Evolutionary conservation across 768 basidiomycete species (phyloP), one percentile per base, ranked within the genome.

Genomic region (Terana coerulea): DNA sequence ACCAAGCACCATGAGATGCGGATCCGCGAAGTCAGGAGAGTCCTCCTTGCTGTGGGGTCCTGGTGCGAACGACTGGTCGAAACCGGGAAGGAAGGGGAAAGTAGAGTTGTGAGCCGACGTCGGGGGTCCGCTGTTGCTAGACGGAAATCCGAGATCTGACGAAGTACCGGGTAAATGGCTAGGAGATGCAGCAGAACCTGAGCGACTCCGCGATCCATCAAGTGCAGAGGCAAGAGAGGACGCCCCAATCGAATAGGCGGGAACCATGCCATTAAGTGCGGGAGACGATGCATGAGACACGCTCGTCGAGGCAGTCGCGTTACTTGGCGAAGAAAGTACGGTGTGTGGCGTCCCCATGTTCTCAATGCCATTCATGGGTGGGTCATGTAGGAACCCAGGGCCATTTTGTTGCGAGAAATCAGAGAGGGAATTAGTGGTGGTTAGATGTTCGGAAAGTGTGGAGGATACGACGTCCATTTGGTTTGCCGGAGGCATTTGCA

Each of bases 1-100:
- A 11, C 75, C 74, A 30, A 79, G 72, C 22, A 70, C 72, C 65
- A 73, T 67, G 59, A 85, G 68, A 61, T 80, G 76, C 22, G 67
- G 57, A 3, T 65, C 48, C 40, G 77, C 72, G 14, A n/a, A 30
- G 29, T 54, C 47, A 7, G 64, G 59, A 31, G 65, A 63, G 26
- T 21, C 52, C 40, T 67, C 67, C 51, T 61, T 61, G 43, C 53
- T 58, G 21, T 57, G 37, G 19, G 58, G 53, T 15, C 52, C 30
- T 3, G 59, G 45, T 2, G 58, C 47, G 24, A 42, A 58, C 17
- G n/a, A 17, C 24, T 44, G 44, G 35, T 62, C 62, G 49, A 62
- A 61, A 21, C 61, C 59, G 1, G 61, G 54, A 9, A 60, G 49
- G 53, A 64, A 66, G 22, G 57, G 55, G 49, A 63, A 69, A 35